Base-by-base conservation (phyloP, 2,329 filamentous ascomycete species). In the Sporothrix pseudoabietina region DNA sequence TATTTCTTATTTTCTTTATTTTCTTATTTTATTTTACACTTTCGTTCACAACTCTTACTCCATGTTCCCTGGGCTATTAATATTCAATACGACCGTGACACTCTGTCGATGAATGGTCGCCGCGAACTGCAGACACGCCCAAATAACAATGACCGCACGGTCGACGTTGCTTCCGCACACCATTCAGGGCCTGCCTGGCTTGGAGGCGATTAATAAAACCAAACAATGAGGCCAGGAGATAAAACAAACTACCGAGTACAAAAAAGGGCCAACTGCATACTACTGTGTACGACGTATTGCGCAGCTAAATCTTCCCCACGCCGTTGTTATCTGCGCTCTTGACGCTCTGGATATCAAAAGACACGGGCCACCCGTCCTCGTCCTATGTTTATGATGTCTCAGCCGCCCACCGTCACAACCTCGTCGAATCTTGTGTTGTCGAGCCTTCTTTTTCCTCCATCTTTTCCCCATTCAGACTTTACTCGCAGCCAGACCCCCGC, bases 81-180 rank as follows among this genome's bases (percentile, higher is more conserved):
- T 71, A 41, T 49, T 71, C 32, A 47, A 71, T 71, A 41, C 66
- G 47, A 54, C 66, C 39, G 49, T 55, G 30, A 41, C 66, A 54
- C 49, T 52, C 65, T 35, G 65, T 22, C 44, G 39, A 49, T 35
- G 44, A 35, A 41, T 41, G 52, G 54, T 71, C 54, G 32, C 68
- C 68, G 22, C 69, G 69, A 71, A 71, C 69, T 54, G 35, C 69
- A 44, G 54, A 54, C 69, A 59, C 14, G 10, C 63, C 39, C 26
- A 47, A 68, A 49, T 30, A 32, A 68, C 22, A 68, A 68, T 30
- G 41, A 59, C 32, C 69, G 68, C 68, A 69, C 68, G 47, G 68
- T 57, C 49, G 32, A 41, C 35, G 68, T 69, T 69, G 32, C 35
- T 55, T 54, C 26, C 66, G 19, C 54, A 55, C 66, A 54, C 49